A percentile compares a stretch with the other conserved stretches of the same genome.
These are phyloP conservation scores for Crithidia thermophila DNA, from an alignment of 208 protist species.

Conservation along the genomic window DNA sequence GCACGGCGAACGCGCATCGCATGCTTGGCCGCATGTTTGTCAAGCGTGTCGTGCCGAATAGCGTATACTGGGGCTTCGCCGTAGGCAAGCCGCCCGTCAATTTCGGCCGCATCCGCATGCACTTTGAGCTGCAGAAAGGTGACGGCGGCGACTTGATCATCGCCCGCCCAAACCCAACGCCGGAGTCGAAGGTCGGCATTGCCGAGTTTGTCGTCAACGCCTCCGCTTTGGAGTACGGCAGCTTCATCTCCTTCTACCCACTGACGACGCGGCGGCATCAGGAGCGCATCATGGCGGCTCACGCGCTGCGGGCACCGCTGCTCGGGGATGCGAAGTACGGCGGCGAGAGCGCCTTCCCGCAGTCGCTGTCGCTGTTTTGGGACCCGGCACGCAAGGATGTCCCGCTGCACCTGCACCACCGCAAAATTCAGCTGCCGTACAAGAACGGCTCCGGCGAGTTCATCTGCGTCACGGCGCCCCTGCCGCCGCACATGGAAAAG, in stretches of 20 bases:
- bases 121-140: slow-evolving; percentile 87
- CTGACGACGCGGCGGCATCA: slow-evolving; percentile 89
- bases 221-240: slow-evolving; percentile 82
- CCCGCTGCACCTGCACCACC: slow-evolving; percentile 86
- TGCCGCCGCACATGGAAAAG: slow-evolving; percentile 90
- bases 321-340: slow-evolving; percentile 94
- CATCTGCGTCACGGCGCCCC: slow-evolving; percentile 84
- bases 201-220: slow-evolving; percentile 93
- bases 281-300: slow-evolving; percentile 91
- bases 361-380: slow-evolving; percentile 82
- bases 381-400: slow-evolving; percentile 80
- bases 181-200: slow-evolving; percentile 79
- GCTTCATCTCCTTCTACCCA: slow-evolving; percentile 92
- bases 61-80: slow-evolving; percentile 93
- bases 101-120: slow-evolving; percentile 92
- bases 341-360: slow-evolving; percentile 87
- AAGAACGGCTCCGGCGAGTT: slow-evolving; percentile 85
- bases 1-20: slow-evolving; percentile 76
- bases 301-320: slow-evolving; percentile 86
- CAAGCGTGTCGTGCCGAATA: slow-evolving; percentile 90
- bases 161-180: slow-evolving; percentile 75
- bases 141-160: slow-evolving; percentile 79
- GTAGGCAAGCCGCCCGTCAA: slow-evolving; percentile 87
- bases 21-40: slow-evolving; percentile 92
- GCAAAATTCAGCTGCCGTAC: slow-evolving; percentile 92